Evolutionary conservation across 2,329 filamentous ascomycete genomes (phyloP), one percentile per base, ranked within the genome.

Genomic region (Penicillium hordei): DNA sequence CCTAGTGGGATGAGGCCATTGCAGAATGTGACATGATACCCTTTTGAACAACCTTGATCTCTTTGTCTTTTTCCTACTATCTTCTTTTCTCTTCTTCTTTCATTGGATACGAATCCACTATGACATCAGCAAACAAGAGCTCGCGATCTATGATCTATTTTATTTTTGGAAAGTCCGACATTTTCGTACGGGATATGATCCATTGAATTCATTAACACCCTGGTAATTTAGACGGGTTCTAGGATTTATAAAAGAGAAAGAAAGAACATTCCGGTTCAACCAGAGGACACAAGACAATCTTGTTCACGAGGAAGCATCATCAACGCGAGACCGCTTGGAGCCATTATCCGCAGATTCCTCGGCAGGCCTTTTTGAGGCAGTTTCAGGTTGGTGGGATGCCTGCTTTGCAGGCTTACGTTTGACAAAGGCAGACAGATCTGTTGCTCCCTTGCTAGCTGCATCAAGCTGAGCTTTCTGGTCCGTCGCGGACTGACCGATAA

Each of bases 351-450:
- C 48, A 8, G 19, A 27, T 13, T 66, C 63, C 44, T 69, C 68
- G 25, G 62, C 68, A 19, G 70, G 61, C 27, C 74, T 68, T 60
- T 75, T 76, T 12, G 65, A 60, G 21, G 55, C 54, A 5, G 43
- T 45, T 44, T 57, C 49, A n/a, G 58, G 15, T 60, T 61, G 27
- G 58, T 50, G 40, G 51, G 38, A 27, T 63, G 64, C 19, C 46
- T 58, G 39, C 48, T 46, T 58, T 38, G 62, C 60, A 50, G 77
- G 75, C 72, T 84, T 83, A 68, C 79, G 83, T 59, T 83, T 83
- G 6, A 88, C 81, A 50, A 88, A 72, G 1, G 81, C 78, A 17
- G 79, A 83, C 6, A 88, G 74, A 68, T 88, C 85, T 48, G 82
- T 87, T 7, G 85, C 85, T 15, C 72, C 74, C 63, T 81, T 79